phyloP scores from a whole-genome alignment of 495 filamentous ascomycete species.

The Achaetomiella virescens region DNA sequence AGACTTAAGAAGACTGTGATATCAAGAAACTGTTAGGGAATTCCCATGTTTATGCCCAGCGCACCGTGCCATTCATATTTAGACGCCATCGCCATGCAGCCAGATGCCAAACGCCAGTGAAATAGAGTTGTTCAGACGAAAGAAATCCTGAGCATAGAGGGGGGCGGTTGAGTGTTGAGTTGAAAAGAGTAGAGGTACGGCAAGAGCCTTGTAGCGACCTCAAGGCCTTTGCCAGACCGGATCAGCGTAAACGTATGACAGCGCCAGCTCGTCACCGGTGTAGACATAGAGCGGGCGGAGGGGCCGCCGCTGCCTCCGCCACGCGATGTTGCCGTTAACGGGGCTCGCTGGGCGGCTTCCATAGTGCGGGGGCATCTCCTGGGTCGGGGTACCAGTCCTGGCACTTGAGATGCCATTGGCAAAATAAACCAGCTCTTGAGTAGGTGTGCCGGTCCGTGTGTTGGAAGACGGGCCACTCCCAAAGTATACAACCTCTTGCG shows the following conservation, averaged over 20 bases:
- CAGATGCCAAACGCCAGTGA: neutral
- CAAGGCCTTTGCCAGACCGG: neutral
- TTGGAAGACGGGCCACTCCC: neutral
- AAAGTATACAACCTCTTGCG: neutral
- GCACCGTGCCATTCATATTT: neutral
- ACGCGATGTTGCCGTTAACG: neutral
- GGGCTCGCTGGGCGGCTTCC: neutral
- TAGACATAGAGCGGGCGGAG: constrained; percentile 6
- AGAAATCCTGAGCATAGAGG: neutral
- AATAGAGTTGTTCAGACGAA: neutral
- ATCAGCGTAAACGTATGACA: constrained; percentile 5
- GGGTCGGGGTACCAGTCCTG: neutral
- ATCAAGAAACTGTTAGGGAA: too few species aligned
- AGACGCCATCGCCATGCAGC: constrained; percentile 15
- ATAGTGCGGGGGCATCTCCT: neutral
- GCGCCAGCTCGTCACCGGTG: neutral
- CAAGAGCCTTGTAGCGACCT: neutral
- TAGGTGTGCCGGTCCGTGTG: neutral
- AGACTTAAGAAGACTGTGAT: too few species aligned
- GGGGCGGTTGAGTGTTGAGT: neutral
- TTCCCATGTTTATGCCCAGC: too few species aligned
- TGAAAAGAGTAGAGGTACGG: neutral
- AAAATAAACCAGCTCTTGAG: neutral
- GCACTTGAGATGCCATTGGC: neutral
- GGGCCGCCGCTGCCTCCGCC: constrained; percentile 1